Evolutionary conservation across 805 yeast genomes (phyloP), one percentile per base, ranked within the genome.

Genomic region (Kuraishia hungarica): DNA sequence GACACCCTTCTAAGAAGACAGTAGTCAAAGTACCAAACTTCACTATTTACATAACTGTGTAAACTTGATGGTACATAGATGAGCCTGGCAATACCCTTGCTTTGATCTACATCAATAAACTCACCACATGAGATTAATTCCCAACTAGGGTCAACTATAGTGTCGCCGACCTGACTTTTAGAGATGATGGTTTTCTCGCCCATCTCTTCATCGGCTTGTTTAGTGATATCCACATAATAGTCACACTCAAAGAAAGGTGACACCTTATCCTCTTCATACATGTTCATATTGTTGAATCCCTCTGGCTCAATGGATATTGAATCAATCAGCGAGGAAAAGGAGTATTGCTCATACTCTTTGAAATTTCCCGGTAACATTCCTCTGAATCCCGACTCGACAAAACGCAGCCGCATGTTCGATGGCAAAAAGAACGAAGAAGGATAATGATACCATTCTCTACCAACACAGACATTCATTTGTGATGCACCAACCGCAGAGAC

Each of bases 391-490:
- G 90, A 84, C 55, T 76, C 72, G 10, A 88, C 81, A 67, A 89
- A 93, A 61, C 74, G 74, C 23, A 90, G 71, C 60, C 97, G 72
- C 62, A 77, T 77, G 56, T 81, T 73, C 3, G 80, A 77, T 2
- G 88, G 84, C 23, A 93, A 71, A 64, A 92, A 89, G 66, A 91
- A 88, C 0, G 97, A 91, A 0, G 88, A 83, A 10, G 98, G 97
- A 69, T 74, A 92, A 64, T 93, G 87, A 64, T 89, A 90, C 97
- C 97, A 92, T 71, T 93, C 97, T 56, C 96, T 79, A 1, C 97
- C 97, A n/a, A 87, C 77, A 69, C 98, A 93, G 0, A 93, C 86
- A 60, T 82, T 86, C 43, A 70, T 72, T 17, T 35, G 8, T 35
- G 3, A 15, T 6, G 5, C 43, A 35, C 43, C 43, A 35, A 13